Evolutionary conservation across 768 basidiomycete species (phyloP).

Genomic region (Harrya chromipes): DNA sequence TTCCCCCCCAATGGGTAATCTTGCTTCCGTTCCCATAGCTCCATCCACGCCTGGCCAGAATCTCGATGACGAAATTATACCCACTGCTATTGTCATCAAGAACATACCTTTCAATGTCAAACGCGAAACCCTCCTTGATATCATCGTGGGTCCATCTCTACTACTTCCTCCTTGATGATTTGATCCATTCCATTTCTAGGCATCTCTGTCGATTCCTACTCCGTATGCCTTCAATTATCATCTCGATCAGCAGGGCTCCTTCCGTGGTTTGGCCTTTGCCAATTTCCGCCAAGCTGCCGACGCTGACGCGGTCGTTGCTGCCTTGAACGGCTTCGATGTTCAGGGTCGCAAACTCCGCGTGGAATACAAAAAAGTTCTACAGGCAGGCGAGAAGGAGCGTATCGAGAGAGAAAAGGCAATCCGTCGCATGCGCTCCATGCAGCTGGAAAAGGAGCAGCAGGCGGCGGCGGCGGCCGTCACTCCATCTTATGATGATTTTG

Average conservation of each 20-base stretch:
- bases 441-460: conserved; percentile 79
- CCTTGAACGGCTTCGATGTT: conserved; percentile 94
- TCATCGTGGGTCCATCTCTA: conserved; percentile 68
- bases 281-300: conserved; percentile 92
- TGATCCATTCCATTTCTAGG: conserved; percentile 41
- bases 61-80: conserved; percentile 89
- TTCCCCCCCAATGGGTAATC: conserved; percentile 59
- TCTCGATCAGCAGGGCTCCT: conserved; percentile 92
- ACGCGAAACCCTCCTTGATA: conserved; percentile 92
- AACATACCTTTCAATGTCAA: conserved; percentile 99
- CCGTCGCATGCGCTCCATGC: conserved; percentile 96
- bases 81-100: conserved; percentile 99
- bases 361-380: conserved; percentile 99
- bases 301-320: conserved; percentile 93
- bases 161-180: not conserved
- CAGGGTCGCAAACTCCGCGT: conserved; percentile 96
- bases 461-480: conserved; percentile 22
- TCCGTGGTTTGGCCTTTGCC: conserved; percentile 97
- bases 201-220: conserved; percentile 88
- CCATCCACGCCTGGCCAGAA: conserved; percentile 51
- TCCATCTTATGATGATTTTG: conserved; percentile 72
- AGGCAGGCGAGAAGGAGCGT: conserved; percentile 97
- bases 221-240: conserved; percentile 99
- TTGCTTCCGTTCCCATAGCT: conserved; percentile 43
- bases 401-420: conserved; percentile 99